phyloP scores from a whole-genome alignment of 2,329 filamentous ascomycete species.

The Aspergillus bombycis region DNA sequence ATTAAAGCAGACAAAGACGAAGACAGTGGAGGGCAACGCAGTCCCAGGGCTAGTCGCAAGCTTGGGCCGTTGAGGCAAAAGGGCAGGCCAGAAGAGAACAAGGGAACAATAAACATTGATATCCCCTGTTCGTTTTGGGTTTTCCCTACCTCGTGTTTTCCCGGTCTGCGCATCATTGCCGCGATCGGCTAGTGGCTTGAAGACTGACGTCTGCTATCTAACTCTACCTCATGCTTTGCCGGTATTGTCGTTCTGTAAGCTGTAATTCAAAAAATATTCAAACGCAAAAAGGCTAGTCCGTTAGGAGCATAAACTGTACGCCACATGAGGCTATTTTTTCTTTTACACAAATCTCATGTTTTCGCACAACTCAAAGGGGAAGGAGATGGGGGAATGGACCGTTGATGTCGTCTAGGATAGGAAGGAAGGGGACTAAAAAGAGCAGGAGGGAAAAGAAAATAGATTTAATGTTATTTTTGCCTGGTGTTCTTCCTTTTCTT shows the following conservation, averaged over 20 bases:
- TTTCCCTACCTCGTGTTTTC: background rate
- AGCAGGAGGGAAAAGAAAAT: background rate
- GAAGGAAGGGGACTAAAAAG: background rate
- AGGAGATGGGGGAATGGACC: background rate
- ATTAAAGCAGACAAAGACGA: background rate
- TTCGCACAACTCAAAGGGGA: background rate
- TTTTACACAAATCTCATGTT: background rate
- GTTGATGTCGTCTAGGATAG: background rate
- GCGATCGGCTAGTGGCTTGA: background rate
- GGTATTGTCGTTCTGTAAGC: conserved; percentile 1
- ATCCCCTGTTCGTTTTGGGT: background rate
- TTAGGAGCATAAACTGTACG: background rate
- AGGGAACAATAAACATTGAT: background rate
- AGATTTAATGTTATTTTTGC: background rate
- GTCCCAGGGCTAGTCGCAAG: no score
- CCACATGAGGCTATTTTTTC: background rate
- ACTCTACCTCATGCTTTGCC: background rate
- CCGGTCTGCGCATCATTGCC: background rate
- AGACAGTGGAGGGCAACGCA: background rate
- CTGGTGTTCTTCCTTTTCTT: background rate
- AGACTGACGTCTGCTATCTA: conserved; percentile 5
- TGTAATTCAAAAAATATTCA: background rate
- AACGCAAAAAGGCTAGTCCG: background rate
- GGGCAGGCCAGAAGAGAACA: background rate
- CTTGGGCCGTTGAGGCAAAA: background rate